These are phyloP conservation scores for Dendrobium catenatum DNA, from an alignment of 106 monocot genomes.

Conservation along the genomic window DNA sequence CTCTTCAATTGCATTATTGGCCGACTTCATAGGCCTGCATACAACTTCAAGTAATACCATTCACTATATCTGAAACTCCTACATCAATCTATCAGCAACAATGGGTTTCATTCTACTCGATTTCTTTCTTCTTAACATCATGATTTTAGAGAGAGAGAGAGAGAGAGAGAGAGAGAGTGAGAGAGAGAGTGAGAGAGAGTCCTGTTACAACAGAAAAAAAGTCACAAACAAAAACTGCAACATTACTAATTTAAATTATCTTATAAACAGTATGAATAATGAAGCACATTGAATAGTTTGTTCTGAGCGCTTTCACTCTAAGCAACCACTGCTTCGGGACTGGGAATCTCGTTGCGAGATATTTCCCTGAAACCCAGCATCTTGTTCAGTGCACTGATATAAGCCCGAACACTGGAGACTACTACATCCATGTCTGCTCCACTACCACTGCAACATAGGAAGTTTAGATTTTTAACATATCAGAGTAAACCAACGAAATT, in stretches of 20 bases:
- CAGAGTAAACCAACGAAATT: not conserved
- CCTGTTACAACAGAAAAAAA: no score
- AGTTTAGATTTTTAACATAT: not conserved
- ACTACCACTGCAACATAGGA: constrained; percentile 46
- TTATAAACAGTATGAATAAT: not conserved
- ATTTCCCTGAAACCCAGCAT: constrained; percentile 53
- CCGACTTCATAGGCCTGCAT: no score
- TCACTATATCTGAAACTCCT: no score
- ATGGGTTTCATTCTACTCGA: no score
- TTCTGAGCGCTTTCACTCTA: not conserved
- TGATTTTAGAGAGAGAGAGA: no score
- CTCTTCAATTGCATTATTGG: no score
- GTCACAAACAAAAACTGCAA: not conserved
- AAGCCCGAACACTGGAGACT: constrained; percentile 88
- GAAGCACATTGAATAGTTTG: not conserved
- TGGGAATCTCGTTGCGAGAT: not conserved
- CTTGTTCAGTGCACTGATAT: constrained; percentile 83
- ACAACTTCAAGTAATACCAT: no score
- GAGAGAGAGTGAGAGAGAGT: no score
- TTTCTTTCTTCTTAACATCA: no score
- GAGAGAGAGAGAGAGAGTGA: no score
- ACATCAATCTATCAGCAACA: no score
- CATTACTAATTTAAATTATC: not conserved
- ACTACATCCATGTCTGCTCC: constrained; percentile 85
- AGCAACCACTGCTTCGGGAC: not conserved